Conservation (phyloP, 257 asterid genomes). For the Jacaranda mimosifolia region DNA sequence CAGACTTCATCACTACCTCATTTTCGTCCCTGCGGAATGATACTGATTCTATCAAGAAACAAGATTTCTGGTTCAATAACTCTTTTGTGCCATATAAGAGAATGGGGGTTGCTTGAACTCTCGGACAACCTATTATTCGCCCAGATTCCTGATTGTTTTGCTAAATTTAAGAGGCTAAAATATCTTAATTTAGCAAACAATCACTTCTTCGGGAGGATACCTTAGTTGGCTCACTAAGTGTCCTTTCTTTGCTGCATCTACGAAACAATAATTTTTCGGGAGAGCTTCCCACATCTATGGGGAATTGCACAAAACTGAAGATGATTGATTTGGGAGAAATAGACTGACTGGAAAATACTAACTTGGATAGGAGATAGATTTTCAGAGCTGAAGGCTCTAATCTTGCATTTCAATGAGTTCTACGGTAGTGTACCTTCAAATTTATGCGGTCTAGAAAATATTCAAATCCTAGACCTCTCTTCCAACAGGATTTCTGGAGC, state of each 20-base stretch:
- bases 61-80: background rate
- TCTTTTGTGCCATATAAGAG: background rate
- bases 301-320: constrained; percentile 9
- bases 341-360: constrained; percentile 27
- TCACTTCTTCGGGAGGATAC: constrained; percentile 25
- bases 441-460: constrained; percentile 2
- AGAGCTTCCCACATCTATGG: constrained; percentile 35
- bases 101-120: constrained; percentile 1
- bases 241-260: background rate
- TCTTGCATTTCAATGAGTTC: constrained; percentile 5
- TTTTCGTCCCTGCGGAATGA: background rate
- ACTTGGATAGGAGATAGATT: constrained; percentile 30
- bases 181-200: constrained; percentile 22
- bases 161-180: background rate
- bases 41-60: background rate
- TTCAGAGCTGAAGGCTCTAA: background rate
- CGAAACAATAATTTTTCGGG: constrained; percentile 31
- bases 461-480: constrained; percentile 39
- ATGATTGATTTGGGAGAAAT: constrained; percentile 29
- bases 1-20: too few species aligned
- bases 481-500: constrained; percentile 30
- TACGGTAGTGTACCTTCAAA: constrained; percentile 14
- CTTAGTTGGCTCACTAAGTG: background rate
- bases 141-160: constrained; percentile 1
- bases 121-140: background rate